phyloP scores from a whole-genome alignment of 495 filamentous ascomycete genomes.

The Trichoderma parareesei region DNA sequence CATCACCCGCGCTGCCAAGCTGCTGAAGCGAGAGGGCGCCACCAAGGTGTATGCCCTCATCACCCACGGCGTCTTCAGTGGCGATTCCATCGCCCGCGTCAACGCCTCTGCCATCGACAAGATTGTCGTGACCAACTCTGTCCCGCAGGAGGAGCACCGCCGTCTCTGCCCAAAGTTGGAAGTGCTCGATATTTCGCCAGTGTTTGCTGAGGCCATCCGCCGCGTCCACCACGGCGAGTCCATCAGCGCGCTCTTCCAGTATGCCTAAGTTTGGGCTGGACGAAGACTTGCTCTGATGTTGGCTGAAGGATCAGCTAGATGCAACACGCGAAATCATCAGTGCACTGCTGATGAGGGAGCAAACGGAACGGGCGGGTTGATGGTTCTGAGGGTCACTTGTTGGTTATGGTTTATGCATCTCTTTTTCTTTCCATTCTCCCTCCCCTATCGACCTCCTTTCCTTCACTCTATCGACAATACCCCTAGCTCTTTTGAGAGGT shows the following conservation, averaged over 20 bases:
- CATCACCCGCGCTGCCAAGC: constrained; percentile 92
- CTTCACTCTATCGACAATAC: not conserved
- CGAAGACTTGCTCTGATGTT: not conserved
- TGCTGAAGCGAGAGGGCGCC: constrained; percentile 90
- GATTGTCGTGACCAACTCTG: constrained; percentile 89
- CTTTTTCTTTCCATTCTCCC: not conserved
- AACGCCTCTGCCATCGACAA: constrained; percentile 84
- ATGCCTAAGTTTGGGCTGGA: constrained; percentile 48
- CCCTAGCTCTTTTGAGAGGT: not conserved
- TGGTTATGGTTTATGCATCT: not conserved
- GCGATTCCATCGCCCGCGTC: constrained; percentile 90
- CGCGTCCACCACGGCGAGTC: constrained; percentile 97
- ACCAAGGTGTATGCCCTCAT: constrained; percentile 80
- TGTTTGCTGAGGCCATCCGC: constrained; percentile 96
- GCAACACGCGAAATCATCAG: not conserved
- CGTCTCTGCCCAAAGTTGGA: constrained; percentile 70
- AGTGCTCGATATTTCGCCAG: constrained; percentile 80
- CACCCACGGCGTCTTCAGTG: constrained; percentile 89
- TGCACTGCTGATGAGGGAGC: not conserved
- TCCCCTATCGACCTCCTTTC: not conserved
- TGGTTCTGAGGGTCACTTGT: not conserved
- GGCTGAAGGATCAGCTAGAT: not conserved
- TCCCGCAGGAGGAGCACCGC: constrained; percentile 78
- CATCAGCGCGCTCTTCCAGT: constrained; percentile 93
- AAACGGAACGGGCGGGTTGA: not conserved